phyloP scores from a whole-genome alignment of 805 yeast genomes.

The Metschnikowia santaceciliae region DNA sequence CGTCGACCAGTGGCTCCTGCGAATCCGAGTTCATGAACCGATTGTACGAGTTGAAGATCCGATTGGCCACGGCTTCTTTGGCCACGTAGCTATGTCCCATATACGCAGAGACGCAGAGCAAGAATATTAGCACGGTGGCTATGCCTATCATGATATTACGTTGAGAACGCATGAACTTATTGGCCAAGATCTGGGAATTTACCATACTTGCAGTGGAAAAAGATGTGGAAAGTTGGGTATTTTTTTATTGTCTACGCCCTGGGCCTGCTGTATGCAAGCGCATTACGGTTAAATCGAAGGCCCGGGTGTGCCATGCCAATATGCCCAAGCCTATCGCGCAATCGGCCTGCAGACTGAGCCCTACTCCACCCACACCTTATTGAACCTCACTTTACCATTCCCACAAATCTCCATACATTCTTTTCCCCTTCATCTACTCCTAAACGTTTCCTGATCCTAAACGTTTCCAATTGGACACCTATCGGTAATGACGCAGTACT shows the following conservation, averaged over 20 bases:
- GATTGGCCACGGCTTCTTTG: constrained; percentile 1
- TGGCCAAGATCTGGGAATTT: constrained; percentile 16
- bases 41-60: constrained; percentile 3
- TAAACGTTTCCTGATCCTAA: too few species aligned
- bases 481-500: constrained; percentile 3
- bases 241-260: neutral
- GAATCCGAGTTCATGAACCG: neutral
- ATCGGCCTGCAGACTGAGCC: neutral
- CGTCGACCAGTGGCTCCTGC: neutral
- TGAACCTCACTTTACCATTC: too few species aligned
- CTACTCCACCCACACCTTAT: too few species aligned
- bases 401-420: too few species aligned
- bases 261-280: neutral
- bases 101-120: constrained; percentile 26
- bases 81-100: constrained; percentile 26
- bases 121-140: constrained; percentile 19
- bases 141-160: constrained; percentile 24
- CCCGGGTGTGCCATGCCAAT: too few species aligned
- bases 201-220: constrained; percentile 1
- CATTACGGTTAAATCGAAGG: neutral
- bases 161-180: constrained; percentile 32
- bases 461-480: too few species aligned
- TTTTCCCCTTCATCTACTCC: neutral
- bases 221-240: neutral
- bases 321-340: neutral